Evolutionary conservation across 495 filamentous ascomycete species (phyloP), one percentile per base, ranked within the genome.

Genomic region (Haplographium delicatum): DNA sequence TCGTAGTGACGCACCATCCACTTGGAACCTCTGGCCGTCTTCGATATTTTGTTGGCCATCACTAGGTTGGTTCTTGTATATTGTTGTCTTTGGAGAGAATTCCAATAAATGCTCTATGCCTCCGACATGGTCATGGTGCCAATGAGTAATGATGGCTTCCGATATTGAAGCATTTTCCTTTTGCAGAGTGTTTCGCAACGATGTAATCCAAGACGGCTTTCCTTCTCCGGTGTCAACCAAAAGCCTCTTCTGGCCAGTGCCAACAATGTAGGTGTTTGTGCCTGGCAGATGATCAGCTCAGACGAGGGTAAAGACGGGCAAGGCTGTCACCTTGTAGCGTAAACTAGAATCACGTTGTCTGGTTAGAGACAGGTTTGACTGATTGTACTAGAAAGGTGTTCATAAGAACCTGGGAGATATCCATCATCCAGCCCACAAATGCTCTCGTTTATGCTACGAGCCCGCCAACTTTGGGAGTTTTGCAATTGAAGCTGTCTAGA

Each of bases 221-320:
- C 68, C 87, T 61, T 88, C 78, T 43, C 84, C 86, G 1, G 89
- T 90, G 66, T 95, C 89, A 60, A 95, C 79, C 9, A 95, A 74
- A 47, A 91, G 69, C 7, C 88, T 78, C 3, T 72, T 58, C 6
- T 68, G 60, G 10, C 86, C 86, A 5, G 73, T 86, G 56, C 89
- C 89, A 50, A 95, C 56, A 13, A 95, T 72, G 63, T 93, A 95
- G 33, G 89, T 95, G 65, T 95, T 95, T 44, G 89, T 94, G 49
- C 84, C 84, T 81, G 13, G 26, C 8, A 18, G 10, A 20, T 34
- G 30, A 31, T 47, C 11, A 44, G 42, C 9, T 43, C 15, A 40
- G 44, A 18, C 20, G 1, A 5, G 7, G 13, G 15, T 20, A 39
- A 19, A 18, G 24, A 3, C 11, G 24, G 2, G 37, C 8, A 34